Evolutionary conservation across 805 yeast species (phyloP).

Genomic region (Candida chilensis): DNA sequence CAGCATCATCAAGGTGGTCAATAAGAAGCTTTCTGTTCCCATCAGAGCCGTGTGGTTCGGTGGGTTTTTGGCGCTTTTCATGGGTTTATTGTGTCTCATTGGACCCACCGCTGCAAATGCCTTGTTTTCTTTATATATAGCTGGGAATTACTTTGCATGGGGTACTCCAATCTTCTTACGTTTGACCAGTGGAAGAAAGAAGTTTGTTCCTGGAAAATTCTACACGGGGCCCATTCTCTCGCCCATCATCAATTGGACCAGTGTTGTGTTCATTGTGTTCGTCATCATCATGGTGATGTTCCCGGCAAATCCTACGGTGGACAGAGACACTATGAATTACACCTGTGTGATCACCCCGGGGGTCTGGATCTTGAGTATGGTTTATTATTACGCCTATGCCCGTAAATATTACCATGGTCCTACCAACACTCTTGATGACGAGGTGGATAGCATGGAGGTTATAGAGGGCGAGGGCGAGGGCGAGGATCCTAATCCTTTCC

Average conservation of each 20-base stretch:
- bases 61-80: conserved; percentile 11
- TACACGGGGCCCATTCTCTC: conserved; percentile 19
- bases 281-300: conserved; percentile 15
- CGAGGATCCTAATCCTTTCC: no score
- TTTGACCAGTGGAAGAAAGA: conserved; percentile 6
- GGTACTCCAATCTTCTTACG: conserved; percentile 8
- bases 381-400: conserved; percentile 16
- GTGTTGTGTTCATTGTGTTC: conserved; percentile 10
- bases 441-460: no score
- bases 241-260: conserved; percentile 11
- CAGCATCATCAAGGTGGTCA: conserved; percentile 14
- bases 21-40: conserved; percentile 14
- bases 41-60: conserved; percentile 17
- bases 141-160: conserved; percentile 16
- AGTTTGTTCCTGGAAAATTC: conserved; percentile 24
- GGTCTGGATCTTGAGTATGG: conserved; percentile 16
- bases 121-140: conserved; percentile 14
- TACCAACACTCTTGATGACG: conserved; percentile 13
- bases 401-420: conserved; percentile 20
- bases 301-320: conserved; percentile 19
- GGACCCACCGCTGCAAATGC: conserved; percentile 20
- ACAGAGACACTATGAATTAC: conserved; percentile 12
- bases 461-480: no score
- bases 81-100: conserved; percentile 15
- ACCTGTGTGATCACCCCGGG: conserved; percentile 11